Evolutionary conservation across 345 rosid species (phyloP), one percentile per base, ranked within the genome.

Genomic region (Syzygium oleosum): DNA sequence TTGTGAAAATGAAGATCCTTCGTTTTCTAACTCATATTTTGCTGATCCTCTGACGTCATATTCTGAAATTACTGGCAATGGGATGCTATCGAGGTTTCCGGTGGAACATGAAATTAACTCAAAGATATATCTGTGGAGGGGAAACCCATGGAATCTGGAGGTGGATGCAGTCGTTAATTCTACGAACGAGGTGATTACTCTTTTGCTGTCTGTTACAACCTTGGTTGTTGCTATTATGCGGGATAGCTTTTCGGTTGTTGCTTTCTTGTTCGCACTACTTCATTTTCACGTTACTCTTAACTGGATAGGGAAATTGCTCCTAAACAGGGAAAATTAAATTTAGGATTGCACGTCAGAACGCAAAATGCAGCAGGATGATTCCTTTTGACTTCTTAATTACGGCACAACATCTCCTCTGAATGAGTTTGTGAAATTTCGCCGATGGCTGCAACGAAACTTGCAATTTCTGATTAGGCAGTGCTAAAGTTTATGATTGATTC

Each of bases 61-160:
- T 85, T 87, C 93, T 27, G 98, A 94, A 54, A 90, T 91, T 87
- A 90, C 94, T 85, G 92, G 94, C 54, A 91, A 89, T 93, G 97
- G 97, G 88, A 88, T 93, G 91, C 89, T 91, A 3, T 96, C 99
- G 5, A 96, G 97, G 91, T 98, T 98, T 91, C 98, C 99, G 27
- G 95, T 96, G 43, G 94, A 97, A 91, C 96, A 91, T 87, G 98
- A 97, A 87, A 95, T 95, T 85, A 98, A 97, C 93, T 95, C 94
- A 1, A 96, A 91, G 92, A 95, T 98, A 79, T 97, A 96, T 87
- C 90, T 98, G 21, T 98, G 99, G 99, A 94, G 99, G 91, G 99
- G 99, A 68, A 93, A 96, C 88, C 99, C 99, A 0, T 98, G 99
- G 99, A 98, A 96, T 93, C 97, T 98, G n/a, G 99, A 98, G 94